A percentile compares a stretch with the other conserved stretches of the same genome.
Evolutionary conservation across 805 yeast genomes (phyloP).

Genomic region (Cyberlindnera xylosilytica): DNA sequence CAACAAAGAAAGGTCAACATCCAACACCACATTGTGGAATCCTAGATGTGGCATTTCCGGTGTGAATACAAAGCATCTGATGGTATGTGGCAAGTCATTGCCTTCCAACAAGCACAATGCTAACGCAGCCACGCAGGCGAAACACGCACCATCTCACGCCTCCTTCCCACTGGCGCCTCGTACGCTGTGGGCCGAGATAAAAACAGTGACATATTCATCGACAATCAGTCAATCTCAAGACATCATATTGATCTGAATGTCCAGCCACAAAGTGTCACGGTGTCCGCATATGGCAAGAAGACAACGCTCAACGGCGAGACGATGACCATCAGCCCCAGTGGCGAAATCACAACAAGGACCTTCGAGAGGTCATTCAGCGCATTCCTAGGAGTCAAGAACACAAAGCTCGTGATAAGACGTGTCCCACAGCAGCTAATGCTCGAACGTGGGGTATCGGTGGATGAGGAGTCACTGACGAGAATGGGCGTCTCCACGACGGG

Average conservation of each 20-base stretch:
- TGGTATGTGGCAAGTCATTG: background rate
- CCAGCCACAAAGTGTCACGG: background rate
- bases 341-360: background rate
- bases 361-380: too few species aligned
- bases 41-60: background rate
- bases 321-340: background rate
- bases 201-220: background rate
- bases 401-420: background rate
- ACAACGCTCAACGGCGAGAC: background rate
- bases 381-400: background rate
- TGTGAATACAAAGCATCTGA: background rate
- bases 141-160: background rate
- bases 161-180: background rate
- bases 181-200: background rate
- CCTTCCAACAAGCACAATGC: background rate
- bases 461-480: background rate
- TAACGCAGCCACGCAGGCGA: background rate
- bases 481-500: constrained; percentile 3
- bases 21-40: too few species aligned
- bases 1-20: background rate
- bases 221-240: background rate
- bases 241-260: background rate
- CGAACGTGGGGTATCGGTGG: background rate
- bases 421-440: background rate
- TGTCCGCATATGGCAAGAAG: background rate